These are phyloP conservation scores for Wickerhamomyces canadensis DNA, from an alignment of 805 yeast genomes.

Conservation along the genomic window DNA sequence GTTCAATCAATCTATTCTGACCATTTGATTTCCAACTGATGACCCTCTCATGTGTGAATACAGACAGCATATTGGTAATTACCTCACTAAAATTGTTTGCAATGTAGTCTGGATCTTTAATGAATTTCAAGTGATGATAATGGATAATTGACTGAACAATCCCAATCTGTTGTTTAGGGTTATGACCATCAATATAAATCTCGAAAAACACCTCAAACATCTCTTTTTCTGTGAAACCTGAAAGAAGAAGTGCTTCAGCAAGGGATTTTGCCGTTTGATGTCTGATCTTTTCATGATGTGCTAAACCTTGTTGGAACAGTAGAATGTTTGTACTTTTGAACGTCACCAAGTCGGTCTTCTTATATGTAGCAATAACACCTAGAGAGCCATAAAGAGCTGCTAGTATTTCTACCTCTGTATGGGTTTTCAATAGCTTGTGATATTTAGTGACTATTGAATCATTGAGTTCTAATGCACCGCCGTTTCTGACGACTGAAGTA, in stretches of 20 bases:
- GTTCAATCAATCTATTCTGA: conserved; percentile 14
- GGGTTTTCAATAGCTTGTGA: conserved; percentile 17
- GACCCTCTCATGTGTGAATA: conserved; percentile 25
- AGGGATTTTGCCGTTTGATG: conserved; percentile 26
- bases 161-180: conserved; percentile 24
- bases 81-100: conserved; percentile 23
- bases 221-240: conserved; percentile 17
- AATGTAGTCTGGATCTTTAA: conserved; percentile 23
- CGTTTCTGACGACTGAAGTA: conserved; percentile 17
- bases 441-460: conserved; percentile 14
- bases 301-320: conserved; percentile 16
- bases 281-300: conserved; percentile 16
- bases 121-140: conserved; percentile 25
- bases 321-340: conserved; percentile 16
- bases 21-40: conserved; percentile 14
- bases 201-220: conserved; percentile 19
- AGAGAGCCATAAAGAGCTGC: conserved; percentile 12
- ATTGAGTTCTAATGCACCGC: conserved; percentile 16
- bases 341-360: conserved; percentile 25
- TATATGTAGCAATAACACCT: conserved; percentile 22
- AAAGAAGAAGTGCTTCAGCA: conserved; percentile 27
- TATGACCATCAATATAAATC: conserved; percentile 19
- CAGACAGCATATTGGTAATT: conserved; percentile 17
- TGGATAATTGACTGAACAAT: conserved; percentile 33
- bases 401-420: conserved; percentile 10